phyloP scores from a whole-genome alignment of 768 basidiomycete genomes.

The Boletus pseudo-olivaceus region DNA sequence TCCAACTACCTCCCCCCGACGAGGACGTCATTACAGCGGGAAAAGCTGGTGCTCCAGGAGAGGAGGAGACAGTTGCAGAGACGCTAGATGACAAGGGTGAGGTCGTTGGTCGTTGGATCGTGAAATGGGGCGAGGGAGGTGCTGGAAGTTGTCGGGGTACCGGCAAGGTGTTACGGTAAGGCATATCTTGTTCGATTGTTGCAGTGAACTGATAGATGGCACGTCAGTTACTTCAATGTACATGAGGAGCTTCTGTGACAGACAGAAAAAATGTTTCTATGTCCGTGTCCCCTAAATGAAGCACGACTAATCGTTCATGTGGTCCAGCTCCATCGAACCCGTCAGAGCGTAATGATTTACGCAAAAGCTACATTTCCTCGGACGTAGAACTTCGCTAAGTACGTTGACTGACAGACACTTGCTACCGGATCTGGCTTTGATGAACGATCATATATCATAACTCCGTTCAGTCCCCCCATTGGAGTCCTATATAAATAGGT shows the following conservation, averaged over 20 bases:
- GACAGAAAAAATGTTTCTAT: not conserved
- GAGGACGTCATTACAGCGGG: slow-evolving; percentile 32
- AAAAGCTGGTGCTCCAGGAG: slow-evolving; percentile 39
- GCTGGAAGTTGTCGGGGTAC: slow-evolving; percentile 57
- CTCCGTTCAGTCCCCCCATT: not conserved
- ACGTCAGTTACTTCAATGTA: slow-evolving; percentile 48
- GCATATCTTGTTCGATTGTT: not conserved
- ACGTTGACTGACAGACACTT: not conserved
- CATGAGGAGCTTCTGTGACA: slow-evolving; percentile 45
- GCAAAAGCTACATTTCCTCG: not conserved
- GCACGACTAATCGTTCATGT: not conserved
- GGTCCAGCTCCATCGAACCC: not conserved
- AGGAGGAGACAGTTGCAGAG: slow-evolving; percentile 80
- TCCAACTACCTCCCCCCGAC: slow-evolving; percentile 42
- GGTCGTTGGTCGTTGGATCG: slow-evolving; percentile 73
- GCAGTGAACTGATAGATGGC: not conserved
- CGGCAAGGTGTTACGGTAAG: slow-evolving; percentile 69
- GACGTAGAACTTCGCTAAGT: not conserved
- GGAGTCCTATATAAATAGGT: not conserved
- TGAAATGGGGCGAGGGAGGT: slow-evolving; percentile 67
- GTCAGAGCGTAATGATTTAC: not conserved
- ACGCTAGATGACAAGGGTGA: slow-evolving; percentile 56
- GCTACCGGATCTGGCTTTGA: not conserved
- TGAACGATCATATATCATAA: not conserved
- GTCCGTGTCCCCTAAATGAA: not conserved